Percentiles rank a stretch among this genome's conserved stretches.
phyloP scores from a whole-genome alignment of 768 basidiomycete species.

The Suillus bovinus region DNA sequence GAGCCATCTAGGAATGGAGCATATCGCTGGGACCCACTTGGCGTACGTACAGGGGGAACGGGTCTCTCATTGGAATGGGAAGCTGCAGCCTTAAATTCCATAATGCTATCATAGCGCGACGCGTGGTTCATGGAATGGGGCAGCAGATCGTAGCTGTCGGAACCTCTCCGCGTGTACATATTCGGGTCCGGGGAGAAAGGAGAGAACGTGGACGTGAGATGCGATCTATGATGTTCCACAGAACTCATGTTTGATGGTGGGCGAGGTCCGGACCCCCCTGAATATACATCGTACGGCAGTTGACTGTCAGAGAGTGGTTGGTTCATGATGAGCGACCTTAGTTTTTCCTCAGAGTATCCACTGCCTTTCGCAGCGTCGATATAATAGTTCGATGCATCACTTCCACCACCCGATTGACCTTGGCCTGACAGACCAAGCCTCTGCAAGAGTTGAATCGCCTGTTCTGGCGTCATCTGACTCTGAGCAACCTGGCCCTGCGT shows the following conservation, averaged over 20 bases:
- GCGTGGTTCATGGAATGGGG: conserved; percentile 52
- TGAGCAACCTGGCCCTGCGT: conserved; percentile 14
- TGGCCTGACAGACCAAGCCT: conserved; percentile 48
- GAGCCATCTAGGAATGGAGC: conserved; percentile 45
- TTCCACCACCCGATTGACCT: conserved; percentile 17
- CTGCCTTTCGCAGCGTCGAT: conserved; percentile 19
- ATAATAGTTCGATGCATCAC: conserved; percentile 15
- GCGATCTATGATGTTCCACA: conserved; percentile 22
- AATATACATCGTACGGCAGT: conserved; percentile 23
- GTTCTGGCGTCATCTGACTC: conserved; percentile 54
- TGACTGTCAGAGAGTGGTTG: conserved; percentile 21
- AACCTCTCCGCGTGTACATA: conserved; percentile 41
- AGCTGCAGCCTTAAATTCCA: conserved; percentile 38
- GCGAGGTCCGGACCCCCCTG: conserved; percentile 18
- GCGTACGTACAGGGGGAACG: conserved; percentile 46
- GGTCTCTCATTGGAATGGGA: conserved; percentile 32
- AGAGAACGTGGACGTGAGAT: conserved; percentile 47
- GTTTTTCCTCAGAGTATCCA: conserved; percentile 24
- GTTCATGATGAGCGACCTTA: conserved; percentile 21
- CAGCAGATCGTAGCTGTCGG: conserved; percentile 26
- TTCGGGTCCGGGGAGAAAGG: conserved; percentile 82
- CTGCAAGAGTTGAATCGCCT: conserved; percentile 62
- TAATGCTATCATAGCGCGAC: conserved; percentile 44
- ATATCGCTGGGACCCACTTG: conserved; percentile 47
- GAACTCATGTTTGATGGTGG: conserved; percentile 17